These are phyloP conservation scores for Quercus bicolor DNA, from an alignment of 306 rosid genomes.

Conservation along the genomic window DNA sequence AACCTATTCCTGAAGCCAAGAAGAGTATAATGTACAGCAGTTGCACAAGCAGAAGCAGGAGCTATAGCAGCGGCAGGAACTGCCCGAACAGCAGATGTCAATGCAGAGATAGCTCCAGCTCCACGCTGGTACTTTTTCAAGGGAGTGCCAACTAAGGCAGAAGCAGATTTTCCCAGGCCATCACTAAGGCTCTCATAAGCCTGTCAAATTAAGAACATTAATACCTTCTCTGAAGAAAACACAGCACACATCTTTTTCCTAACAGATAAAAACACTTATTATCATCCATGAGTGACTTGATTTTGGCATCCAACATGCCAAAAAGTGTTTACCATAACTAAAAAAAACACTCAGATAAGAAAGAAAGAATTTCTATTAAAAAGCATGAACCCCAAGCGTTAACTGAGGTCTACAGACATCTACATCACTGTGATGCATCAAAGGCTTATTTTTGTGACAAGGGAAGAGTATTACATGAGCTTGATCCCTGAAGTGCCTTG, in stretches of 20 bases:
- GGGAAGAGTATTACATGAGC: neutral
- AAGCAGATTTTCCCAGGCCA: conserved; percentile 95
- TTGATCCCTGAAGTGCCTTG: neutral
- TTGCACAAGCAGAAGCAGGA: conserved; percentile 97
- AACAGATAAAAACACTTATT: neutral
- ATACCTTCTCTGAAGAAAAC: neutral
- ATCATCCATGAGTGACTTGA: neutral
- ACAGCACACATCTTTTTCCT: neutral
- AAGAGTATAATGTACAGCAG: conserved; percentile 81
- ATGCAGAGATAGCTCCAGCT: conserved; percentile 84
- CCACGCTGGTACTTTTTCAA: conserved; percentile 89
- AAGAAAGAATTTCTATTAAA: neutral
- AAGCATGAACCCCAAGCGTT: neutral
- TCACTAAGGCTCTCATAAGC: conserved; percentile 86
- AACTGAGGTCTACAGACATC: neutral
- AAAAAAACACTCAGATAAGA: neutral
- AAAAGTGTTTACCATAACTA: neutral
- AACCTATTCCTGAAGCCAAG: conserved; percentile 97
- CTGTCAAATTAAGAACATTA: conserved; percentile 42
- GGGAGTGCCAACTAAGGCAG: conserved; percentile 83
- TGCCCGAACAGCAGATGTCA: conserved; percentile 84
- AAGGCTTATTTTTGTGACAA: neutral
- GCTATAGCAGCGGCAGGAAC: conserved; percentile 92
- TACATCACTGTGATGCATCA: neutral
- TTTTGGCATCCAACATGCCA: neutral